Conservation (phyloP, 2,329 filamentous ascomycete genomes). For the Phaeophleospora eucalypticola region DNA sequence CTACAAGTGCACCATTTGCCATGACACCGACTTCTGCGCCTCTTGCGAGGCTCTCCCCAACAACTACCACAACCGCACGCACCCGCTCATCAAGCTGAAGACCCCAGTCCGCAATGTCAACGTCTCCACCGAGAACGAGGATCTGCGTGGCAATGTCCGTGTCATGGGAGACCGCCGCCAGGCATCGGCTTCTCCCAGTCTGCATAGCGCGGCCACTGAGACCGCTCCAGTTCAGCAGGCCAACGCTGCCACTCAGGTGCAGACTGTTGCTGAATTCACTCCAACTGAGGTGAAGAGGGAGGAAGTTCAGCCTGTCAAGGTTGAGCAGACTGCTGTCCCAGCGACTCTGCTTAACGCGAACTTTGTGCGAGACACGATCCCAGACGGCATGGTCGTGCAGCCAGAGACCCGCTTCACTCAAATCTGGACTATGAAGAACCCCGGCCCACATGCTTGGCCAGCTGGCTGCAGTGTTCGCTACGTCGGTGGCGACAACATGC, state of each 20-base stretch:
- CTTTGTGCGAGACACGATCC: slow-evolving; percentile 73
- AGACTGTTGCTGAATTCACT: slow-evolving; percentile 70
- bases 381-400: slow-evolving; percentile 69
- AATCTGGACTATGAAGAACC: slow-evolving; percentile 87
- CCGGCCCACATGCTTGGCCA: slow-evolving; percentile 75
- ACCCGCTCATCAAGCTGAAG: slow-evolving; percentile 95
- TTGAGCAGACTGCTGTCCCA: slow-evolving; percentile 19
- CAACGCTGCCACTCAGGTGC: slow-evolving; percentile 58
- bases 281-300: slow-evolving; percentile 42
- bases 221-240: slow-evolving; percentile 23
- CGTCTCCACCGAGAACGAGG: slow-evolving; percentile 78
- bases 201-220: slow-evolving; percentile 15
- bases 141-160: slow-evolving; percentile 64
- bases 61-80: slow-evolving; percentile 88
- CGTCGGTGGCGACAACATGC: slow-evolving; percentile 94
- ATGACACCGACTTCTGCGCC: slow-evolving; percentile 92
- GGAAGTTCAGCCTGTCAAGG: slow-evolving; percentile 20
- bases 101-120: slow-evolving; percentile 83
- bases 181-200: slow-evolving; percentile 4
- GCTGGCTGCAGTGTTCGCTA: slow-evolving; percentile 86
- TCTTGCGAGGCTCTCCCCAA: slow-evolving; percentile 84
- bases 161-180: slow-evolving; percentile 63
- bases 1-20: slow-evolving; percentile 96
- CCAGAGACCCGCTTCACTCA: slow-evolving; percentile 77
- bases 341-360: slow-evolving; percentile 53